Evolutionary conservation across 805 yeast species (phyloP).

Genomic region (Candida boleticola): DNA sequence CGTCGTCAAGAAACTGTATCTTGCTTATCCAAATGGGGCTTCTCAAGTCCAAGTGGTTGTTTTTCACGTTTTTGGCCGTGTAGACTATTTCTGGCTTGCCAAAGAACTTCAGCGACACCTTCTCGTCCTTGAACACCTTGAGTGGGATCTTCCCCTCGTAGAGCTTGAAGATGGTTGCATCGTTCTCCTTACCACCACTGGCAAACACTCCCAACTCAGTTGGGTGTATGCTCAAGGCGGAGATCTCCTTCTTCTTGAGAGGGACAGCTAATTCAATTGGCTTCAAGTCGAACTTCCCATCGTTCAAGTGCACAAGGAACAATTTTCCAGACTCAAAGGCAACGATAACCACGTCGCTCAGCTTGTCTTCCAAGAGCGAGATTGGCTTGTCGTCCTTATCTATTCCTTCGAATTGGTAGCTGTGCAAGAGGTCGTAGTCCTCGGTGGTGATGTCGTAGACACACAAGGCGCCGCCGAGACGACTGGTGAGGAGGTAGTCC

Average conservation of each 20-base stretch:
- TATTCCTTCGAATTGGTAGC: constrained; percentile 11
- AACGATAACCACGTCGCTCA: constrained; percentile 33
- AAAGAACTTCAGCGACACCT: constrained; percentile 17
- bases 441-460: constrained; percentile 35
- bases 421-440: constrained; percentile 36
- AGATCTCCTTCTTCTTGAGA: constrained; percentile 43
- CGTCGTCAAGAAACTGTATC: constrained; percentile 45
- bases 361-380: constrained; percentile 25
- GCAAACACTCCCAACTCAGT: constrained; percentile 57
- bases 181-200: constrained; percentile 84
- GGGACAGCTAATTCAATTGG: constrained; percentile 33
- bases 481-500: constrained; percentile 38
- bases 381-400: constrained; percentile 28
- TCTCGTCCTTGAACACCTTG: constrained; percentile 15
- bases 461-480: constrained; percentile 42
- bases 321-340: constrained; percentile 48
- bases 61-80: constrained; percentile 79
- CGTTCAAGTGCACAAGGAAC: constrained; percentile 35
- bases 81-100: constrained; percentile 42
- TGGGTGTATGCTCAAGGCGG: constrained; percentile 49
- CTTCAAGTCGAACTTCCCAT: constrained; percentile 22
- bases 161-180: constrained; percentile 50
- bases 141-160: constrained; percentile 22
- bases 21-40: constrained; percentile 79
- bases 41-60: constrained; percentile 72